Base-by-base conservation (phyloP, 768 basidiomycete genomes). In the Suillus decipiens region DNA sequence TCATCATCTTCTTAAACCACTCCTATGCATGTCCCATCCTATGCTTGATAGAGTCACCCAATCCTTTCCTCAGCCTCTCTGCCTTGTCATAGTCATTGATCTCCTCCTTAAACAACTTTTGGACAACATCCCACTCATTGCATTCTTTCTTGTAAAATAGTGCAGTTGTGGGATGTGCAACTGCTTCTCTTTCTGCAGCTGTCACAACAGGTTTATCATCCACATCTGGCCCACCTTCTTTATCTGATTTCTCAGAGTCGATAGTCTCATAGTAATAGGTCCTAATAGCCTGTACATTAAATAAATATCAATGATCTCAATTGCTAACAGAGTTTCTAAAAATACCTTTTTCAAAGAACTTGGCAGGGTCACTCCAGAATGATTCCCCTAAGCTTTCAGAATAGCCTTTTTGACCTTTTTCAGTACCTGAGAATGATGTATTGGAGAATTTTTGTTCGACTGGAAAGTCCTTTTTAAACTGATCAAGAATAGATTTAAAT, bases 1-100 rank as follows among this genome's bases (percentile, higher is more conserved):
- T 10, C 2, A 11, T 36, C 47, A 60, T 24, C 11, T 43, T 17
- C 17, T 36, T 14, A 22, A 51, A 60, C 45, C 59, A 60, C 15
- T 47, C 59, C 15, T n/a, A 36, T 15, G 48, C 59, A 60, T 60
- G 42, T 10, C 36, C 33, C 9, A 47, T 60, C 31, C 59, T 15
- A 36, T 60, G 11, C 59, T 24, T 48, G 33, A 54, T 54, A 8
- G 11, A 17, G 10, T 19, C 19, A n/a, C 2, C 5, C 5, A 34
- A 5, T 2, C n/a, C 33, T 54, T 54, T 54, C n/a, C 11, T 54
- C 2, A 0, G 2, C 33, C n/a, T 34, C 51, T 54, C 51, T n/a
- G 8, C 51, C 34, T 54, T 54, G 53, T 36, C 11, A 36, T 3
- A 54, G 4, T 11, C 5, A n/a, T 54, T n/a, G 0, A 54, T 34